Base-by-base conservation (phyloP, 169 alveolate species). In the Cryptosporidium ryanae region DNA sequence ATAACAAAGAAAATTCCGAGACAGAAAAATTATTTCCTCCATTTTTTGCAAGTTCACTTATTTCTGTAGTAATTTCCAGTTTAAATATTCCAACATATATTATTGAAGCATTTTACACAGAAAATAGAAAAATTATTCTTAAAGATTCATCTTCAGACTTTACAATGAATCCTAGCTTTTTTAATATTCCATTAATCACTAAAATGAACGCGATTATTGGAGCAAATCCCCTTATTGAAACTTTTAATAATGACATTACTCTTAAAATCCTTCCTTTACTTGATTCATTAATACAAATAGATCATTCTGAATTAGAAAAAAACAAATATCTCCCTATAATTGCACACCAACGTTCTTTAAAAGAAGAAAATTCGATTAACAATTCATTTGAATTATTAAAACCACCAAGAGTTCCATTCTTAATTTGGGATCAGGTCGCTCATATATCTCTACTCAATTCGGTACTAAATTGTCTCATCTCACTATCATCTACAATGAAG, bases 341-440 rank as follows among this genome's bases (percentile, higher is more conserved):
- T 21, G 55, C 59, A 27, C 43, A 55, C 2, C 83, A 68, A 38
- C 49, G 55, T 6, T 43, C 38, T n/a, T 27, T 50, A 21, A 18
- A 49, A 52, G 43, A 64, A 68, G 59, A 55, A 68, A 48, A 44
- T 46, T 32, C 55, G 2, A 27, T 31, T 15, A 64, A 68, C 13
- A 38, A 38, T 38, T 52, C 83, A 1, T 49, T 68, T 29, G 83
- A 64, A 15, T 48, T 27, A 46, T 55, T 76, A 23, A 59, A 55
- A 48, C 87, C 87, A 15, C 32, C 31, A 15, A 76, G 59, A 32
- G 64, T 76, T 8, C 87, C 87, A 1, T 76, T 55, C 59, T 32
- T 76, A 17, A 38, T 49, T 25, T 76, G 87, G 87, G 50, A 25
- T 46, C 76, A 76, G 44, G 59, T 61, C 8, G 70, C 87, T 59